Evolutionary conservation across 257 asterid species (phyloP), one percentile per base, ranked within the genome.

Genomic region (Solanum rostratum): DNA sequence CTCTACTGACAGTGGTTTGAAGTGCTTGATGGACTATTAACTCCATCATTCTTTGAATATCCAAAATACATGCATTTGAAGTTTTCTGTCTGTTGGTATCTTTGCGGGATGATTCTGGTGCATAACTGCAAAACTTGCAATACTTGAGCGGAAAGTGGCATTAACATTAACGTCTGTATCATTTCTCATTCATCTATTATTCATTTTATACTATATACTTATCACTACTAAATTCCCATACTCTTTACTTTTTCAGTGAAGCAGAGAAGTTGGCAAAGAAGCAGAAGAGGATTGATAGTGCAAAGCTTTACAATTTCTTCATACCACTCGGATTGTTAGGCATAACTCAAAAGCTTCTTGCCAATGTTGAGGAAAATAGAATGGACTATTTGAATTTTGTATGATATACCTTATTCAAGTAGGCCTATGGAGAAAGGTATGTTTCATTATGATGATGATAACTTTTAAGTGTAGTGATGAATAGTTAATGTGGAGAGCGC

Each of bases 11-110:
- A 96, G 99, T 96, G 98, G 99, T 96, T 95, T 84, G 99, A 96
- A 81, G 99, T 96, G 78, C 91, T 96, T 29, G 98, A 95, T 90
- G 99, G 99, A 70, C 88, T 96, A 54, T 89, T 96, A 37, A 98
- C 98, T 29, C 98, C 99, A 57, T 93, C 33, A 30, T 18, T 19
- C 76, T 30, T 30, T 66, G 14, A 8, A 66, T 16, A 33, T 33
- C 46, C 14, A 66, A 66, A 66, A 66, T 30, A 66, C 16, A 33
- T 7, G 76, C 46, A 30, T 16, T 66, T 66, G 24, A 66, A 15
- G 46, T 66, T 66, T 65, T 30, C 2, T 12, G 41, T 66, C 24
- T 66, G 45, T 15, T 66, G 20, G 74, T 30, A 29, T 30, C 33
- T 30, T 66, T 22, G 14, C 3, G 45, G 11, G 74, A 10, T 68